A percentile compares a stretch with the other conserved stretches of the same genome.
Evolutionary conservation across 179 eudicot genomes (phyloP).

Genomic region (Silene vulgaris): DNA sequence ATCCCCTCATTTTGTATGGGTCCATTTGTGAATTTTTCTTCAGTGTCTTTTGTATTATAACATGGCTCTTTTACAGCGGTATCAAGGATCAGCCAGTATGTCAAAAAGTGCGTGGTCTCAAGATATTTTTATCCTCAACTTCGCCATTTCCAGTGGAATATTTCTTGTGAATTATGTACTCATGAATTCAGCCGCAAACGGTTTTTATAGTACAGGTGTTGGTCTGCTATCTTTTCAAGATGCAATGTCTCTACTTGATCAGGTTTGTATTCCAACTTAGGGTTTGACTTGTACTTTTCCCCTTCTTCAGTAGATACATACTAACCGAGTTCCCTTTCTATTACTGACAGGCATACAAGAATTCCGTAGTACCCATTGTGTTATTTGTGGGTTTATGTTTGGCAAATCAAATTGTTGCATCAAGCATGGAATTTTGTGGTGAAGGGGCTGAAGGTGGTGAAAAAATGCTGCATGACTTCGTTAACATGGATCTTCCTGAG

Average conservation of each 20-base stretch:
- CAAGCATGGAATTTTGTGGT: constrained; percentile 64
- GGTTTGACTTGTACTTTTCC: background rate
- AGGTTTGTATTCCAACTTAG: constrained; percentile 42
- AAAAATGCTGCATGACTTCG: constrained; percentile 53
- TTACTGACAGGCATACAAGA: constrained; percentile 55
- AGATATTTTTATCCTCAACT: constrained; percentile 56
- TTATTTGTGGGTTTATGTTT: constrained; percentile 47
- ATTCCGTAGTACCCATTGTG: constrained; percentile 47
- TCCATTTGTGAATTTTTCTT: too few relatives aligned
- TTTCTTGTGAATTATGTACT: constrained; percentile 68
- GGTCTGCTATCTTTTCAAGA: constrained; percentile 74
- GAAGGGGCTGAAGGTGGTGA: constrained; percentile 72
- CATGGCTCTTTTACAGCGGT: constrained; percentile 46
- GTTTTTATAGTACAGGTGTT: constrained; percentile 62
- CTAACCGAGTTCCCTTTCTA: constrained; percentile 3
- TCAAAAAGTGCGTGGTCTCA: constrained; percentile 51
- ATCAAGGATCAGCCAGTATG: constrained; percentile 37
- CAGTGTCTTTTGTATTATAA: constrained; percentile 6
- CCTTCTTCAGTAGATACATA: background rate
- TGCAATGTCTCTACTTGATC: constrained; percentile 68
- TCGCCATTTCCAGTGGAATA: constrained; percentile 67
- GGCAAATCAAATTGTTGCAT: constrained; percentile 62
- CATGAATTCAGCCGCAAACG: constrained; percentile 72
- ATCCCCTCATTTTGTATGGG: too few relatives aligned
- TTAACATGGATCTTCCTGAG: constrained; percentile 63